A percentile compares a stretch with the other conserved stretches of the same genome.
phyloP scores from a whole-genome alignment of 2,329 filamentous ascomycete species.

The Catunica adiposa region DNA sequence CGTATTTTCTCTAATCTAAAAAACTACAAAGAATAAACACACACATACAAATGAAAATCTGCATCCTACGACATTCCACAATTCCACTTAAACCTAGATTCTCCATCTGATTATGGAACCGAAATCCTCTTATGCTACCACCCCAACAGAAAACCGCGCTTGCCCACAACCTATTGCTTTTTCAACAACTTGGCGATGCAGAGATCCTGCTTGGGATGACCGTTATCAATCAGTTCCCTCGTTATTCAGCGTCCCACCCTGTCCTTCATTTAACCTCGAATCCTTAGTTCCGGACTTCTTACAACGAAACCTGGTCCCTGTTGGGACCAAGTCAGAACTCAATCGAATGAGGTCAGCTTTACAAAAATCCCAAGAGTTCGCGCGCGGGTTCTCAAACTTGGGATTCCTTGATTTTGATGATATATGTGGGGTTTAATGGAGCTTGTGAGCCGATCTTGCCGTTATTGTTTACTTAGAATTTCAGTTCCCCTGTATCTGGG shows the following conservation, averaged over 20 bases:
- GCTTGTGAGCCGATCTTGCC: too few species aligned
- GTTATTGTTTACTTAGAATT: too few species aligned
- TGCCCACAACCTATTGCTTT: too few species aligned
- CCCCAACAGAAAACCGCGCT: neutral
- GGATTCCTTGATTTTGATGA: too few species aligned
- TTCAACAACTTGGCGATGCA: neutral
- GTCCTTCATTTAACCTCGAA: neutral
- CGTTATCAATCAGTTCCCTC: neutral
- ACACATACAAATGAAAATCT: too few species aligned
- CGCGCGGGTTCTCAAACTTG: neutral
- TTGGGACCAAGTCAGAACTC: neutral
- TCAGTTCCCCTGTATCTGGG: too few species aligned
- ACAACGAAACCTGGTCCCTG: neutral
- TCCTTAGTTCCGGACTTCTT: neutral
- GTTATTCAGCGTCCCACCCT: neutral
- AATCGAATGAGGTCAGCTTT: neutral
- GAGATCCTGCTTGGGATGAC: neutral
- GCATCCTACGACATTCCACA: too few species aligned
- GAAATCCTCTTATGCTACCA: neutral
- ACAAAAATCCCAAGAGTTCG: neutral
- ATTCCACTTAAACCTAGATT: neutral
- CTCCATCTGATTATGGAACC: neutral
- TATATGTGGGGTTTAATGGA: too few species aligned
- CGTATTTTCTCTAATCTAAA: neutral
- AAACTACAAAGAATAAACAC: too few species aligned